Conservation (phyloP, 257 asterid species). For the Anisodus tanguticus region DNA sequence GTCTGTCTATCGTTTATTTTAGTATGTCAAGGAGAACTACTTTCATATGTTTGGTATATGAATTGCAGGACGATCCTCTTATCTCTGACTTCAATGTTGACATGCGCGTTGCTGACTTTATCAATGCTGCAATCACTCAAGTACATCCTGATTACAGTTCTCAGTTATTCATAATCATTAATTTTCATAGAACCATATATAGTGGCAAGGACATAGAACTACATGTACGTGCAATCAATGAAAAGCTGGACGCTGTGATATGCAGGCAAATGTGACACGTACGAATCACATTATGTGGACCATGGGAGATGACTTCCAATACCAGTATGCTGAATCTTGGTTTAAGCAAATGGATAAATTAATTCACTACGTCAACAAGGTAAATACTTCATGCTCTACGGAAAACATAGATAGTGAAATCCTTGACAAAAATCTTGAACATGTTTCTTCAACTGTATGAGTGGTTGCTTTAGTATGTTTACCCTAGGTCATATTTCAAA, state of each 20-base stretch:
- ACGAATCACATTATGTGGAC: conserved; percentile 95
- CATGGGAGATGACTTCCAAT: conserved; percentile 89
- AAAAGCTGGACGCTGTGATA: conserved; percentile 24
- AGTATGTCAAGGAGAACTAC: background rate
- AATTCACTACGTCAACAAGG: conserved; percentile 87
- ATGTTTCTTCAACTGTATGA: background rate
- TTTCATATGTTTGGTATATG: background rate
- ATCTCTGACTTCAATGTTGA: conserved; percentile 72
- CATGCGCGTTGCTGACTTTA: conserved; percentile 66
- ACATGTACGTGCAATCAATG: background rate
- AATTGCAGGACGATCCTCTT: conserved; percentile 73
- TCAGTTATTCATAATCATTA: background rate
- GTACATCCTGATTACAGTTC: conserved; percentile 35
- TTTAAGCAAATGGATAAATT: conserved; percentile 94
- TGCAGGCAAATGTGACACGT: conserved; percentile 81
- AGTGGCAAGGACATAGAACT: background rate
- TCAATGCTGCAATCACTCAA: conserved; percentile 74
- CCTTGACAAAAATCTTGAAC: background rate
- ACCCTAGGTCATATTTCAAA: background rate
- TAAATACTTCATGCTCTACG: conserved; percentile 28
- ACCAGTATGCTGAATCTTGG: conserved; percentile 89
- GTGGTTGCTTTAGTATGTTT: background rate
- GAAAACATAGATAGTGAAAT: background rate
- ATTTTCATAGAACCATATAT: background rate
- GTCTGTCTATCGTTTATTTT: background rate